Conservation (phyloP, 169 alveolate species). For the Cyclospora cayetanensis region DNA sequence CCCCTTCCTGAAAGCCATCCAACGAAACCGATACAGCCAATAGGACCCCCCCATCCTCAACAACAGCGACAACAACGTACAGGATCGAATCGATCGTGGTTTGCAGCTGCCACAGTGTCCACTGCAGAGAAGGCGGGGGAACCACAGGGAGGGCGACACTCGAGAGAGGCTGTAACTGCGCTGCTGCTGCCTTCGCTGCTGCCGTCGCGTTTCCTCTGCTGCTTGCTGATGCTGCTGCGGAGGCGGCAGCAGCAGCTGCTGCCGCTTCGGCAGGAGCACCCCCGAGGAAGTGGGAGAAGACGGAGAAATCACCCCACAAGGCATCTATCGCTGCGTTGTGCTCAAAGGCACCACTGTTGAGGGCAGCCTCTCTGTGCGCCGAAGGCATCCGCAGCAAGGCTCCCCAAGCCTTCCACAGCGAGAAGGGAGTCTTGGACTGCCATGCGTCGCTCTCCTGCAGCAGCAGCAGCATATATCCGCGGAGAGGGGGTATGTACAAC, state of each 20-base stretch:
- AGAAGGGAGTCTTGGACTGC: constrained; percentile 43
- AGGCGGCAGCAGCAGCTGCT: not conserved
- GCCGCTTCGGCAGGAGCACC: not conserved
- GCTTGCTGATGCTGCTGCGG: not conserved
- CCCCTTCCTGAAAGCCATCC: not conserved
- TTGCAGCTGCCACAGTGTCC: constrained; percentile 70
- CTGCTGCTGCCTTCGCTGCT: constrained; percentile 40
- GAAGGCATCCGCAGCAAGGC: constrained; percentile 61
- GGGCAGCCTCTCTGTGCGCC: constrained; percentile 50
- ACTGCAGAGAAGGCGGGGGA: constrained; percentile 59
- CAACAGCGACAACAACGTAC: constrained; percentile 59
- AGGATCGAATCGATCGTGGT: constrained; percentile 43
- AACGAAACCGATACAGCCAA: not conserved
- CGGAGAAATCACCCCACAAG: constrained; percentile 65
- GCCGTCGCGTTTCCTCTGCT: not conserved
- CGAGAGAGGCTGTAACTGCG: constrained; percentile 57
- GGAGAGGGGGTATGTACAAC: too few species aligned
- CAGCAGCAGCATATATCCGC: not conserved
- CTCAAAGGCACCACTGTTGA: constrained; percentile 44
- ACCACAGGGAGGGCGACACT: constrained; percentile 64
- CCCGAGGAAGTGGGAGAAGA: constrained; percentile 32
- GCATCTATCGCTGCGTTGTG: constrained; percentile 60
- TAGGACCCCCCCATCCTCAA: not conserved
- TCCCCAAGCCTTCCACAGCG: constrained; percentile 69
- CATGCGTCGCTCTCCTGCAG: constrained; percentile 67